phyloP scores from a whole-genome alignment of 192 early-diverging fungal genomes.

The Phlyctochytrium arcticum region DNA sequence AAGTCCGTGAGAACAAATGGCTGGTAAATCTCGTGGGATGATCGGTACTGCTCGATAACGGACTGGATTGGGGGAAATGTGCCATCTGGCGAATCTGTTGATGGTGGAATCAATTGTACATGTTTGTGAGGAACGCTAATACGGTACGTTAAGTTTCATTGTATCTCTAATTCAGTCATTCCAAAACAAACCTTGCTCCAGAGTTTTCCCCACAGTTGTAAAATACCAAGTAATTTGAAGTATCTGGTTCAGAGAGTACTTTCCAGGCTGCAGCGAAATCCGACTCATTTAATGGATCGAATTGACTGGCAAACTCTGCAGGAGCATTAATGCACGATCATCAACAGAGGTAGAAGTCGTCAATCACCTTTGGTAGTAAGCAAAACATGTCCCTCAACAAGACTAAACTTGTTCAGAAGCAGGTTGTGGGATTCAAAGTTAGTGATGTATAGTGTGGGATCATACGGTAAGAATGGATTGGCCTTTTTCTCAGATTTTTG shows the following conservation, averaged over 20 bases:
- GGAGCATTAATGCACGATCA: not conserved
- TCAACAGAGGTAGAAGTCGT: not conserved
- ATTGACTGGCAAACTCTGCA: slow-evolving; percentile 31
- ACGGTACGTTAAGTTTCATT: too few relatives aligned
- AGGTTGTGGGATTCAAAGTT: slow-evolving; percentile 36
- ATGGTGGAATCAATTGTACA: slow-evolving; percentile 54
- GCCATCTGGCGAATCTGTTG: slow-evolving; percentile 24
- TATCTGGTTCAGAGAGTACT: not conserved
- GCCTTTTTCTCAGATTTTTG: not conserved
- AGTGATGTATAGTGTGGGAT: slow-evolving; percentile 15
- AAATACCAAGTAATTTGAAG: slow-evolving; percentile 27
- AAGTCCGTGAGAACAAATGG: slow-evolving; percentile 20
- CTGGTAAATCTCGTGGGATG: not conserved
- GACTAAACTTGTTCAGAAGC: slow-evolving; percentile 63
- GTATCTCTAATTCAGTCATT: too few relatives aligned
- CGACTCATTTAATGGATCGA: slow-evolving; percentile 8
- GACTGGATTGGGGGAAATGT: not conserved
- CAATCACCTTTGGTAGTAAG: slow-evolving; percentile 45
- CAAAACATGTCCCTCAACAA: slow-evolving; percentile 54
- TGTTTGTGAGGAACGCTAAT: slow-evolving; percentile 57
- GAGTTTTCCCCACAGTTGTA: slow-evolving; percentile 39
- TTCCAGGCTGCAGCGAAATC: slow-evolving; percentile 29
- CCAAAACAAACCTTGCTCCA: slow-evolving; percentile 44
- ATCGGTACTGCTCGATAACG: not conserved
- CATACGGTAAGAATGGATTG: slow-evolving; percentile 34